Conservation (phyloP, 116 monocot species). For the Papilionanthe hybrid region DNA sequence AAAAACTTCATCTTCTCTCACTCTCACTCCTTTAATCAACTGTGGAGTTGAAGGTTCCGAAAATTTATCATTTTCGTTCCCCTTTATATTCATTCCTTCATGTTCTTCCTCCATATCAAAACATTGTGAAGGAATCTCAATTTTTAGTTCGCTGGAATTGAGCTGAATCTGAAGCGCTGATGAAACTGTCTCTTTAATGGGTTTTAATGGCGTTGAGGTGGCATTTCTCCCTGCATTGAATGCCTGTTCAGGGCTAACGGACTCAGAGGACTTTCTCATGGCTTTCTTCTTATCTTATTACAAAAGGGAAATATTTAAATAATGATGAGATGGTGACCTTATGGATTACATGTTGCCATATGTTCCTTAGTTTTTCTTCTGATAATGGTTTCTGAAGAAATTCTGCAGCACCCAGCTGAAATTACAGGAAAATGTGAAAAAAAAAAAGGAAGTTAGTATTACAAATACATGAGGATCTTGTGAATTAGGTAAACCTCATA, state of each 20-base stretch:
- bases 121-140: slow-evolving; percentile 2
- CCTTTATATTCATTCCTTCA: neutral
- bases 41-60: slow-evolving; percentile 41
- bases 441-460: too few relatives aligned
- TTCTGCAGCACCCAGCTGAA: slow-evolving; percentile 77
- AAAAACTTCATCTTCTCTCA: too few relatives aligned
- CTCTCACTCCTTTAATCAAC: slow-evolving; percentile 12
- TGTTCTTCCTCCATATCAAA: neutral
- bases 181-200: slow-evolving; percentile 5
- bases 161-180: too few relatives aligned
- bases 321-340: slow-evolving; percentile 32
- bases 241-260: slow-evolving; percentile 48
- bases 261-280: slow-evolving; percentile 15
- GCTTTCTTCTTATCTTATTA: neutral
- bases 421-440: neutral
- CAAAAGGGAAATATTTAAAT: neutral
- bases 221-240: slow-evolving; percentile 46
- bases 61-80: slow-evolving; percentile 15
- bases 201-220: slow-evolving; percentile 49
- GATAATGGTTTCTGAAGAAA: slow-evolving; percentile 80
- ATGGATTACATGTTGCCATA: slow-evolving; percentile 92
- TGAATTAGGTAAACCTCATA: too few relatives aligned
- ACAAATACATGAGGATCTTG: too few relatives aligned
- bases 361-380: slow-evolving; percentile 68
- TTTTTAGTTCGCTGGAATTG: slow-evolving; percentile 4